Base-by-base conservation (phyloP, 176 grass and related monocot genomes). In the Canna indica region DNA sequence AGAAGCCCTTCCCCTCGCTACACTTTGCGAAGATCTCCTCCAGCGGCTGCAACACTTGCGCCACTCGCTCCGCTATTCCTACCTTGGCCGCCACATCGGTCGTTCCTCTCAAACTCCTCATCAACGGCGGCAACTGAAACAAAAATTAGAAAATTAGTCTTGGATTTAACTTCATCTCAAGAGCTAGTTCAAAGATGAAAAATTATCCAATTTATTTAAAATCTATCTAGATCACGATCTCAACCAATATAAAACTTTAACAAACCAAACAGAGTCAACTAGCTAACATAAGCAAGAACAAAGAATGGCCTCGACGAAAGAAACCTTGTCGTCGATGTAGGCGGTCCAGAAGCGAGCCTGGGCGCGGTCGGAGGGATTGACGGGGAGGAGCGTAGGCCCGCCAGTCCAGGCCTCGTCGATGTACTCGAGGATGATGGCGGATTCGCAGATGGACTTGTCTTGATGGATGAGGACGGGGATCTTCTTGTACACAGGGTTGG, bases 381-480 rank as follows among this genome's bases (percentile, higher is more conserved):
- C 39, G 0, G 79, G 63, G 41, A 91, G 76, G 10, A 91, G 58
- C 29, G 65, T 17, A 1, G 73, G 18, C 3, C 3, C 3, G 10
- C 73, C 46, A 48, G 72, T 12, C 88, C 88, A 87, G 36, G 36
- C 85, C 59, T 84, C 81, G 46, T 82, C 88, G 67, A 91, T 57
- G 70, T 86, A 91, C 60, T 88, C 1, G 1, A 84, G 13, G 46
- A 88, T 84, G 77, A 88, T 27, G 15, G 74, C 15, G 5, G 85
- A 88, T 69, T 88, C 78, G 25, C 28, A 68, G 41, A 88, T 42
- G 52, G 81, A 46, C 42, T 66, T 75, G 31, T 59, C 81, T 22
- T 54, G 32, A 47, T 88, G 81, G 7, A 87, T 0, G 2, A 60
- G 27, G 11, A 60, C 57, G 6, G 57, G 57, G 27, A 60, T 60